Conservation (phyloP, 2,329 filamentous ascomycete genomes). For the Massarina eburnea region DNA sequence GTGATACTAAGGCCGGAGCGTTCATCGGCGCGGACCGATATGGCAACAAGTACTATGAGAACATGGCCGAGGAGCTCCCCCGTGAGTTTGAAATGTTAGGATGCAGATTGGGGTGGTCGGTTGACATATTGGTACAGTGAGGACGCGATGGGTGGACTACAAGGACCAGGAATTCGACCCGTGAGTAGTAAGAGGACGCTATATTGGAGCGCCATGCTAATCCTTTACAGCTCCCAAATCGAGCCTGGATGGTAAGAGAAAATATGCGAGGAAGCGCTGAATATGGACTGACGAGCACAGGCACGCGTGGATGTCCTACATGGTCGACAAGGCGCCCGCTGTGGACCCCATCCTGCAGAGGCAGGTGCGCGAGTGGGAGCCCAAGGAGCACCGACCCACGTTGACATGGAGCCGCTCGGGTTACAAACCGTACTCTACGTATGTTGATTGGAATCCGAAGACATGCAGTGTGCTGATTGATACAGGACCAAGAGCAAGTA, state of each 20-base stretch:
- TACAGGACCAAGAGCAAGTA: constrained; percentile 54
- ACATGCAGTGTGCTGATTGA: constrained; percentile 11
- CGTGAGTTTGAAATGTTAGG: constrained; percentile 56
- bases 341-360: constrained; percentile 72
- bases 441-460: constrained; percentile 47
- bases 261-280: background rate
- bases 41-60: constrained; percentile 98
- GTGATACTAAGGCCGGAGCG: constrained; percentile 93
- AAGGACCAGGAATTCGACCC: constrained; percentile 82
- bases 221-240: constrained; percentile 66
- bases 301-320: constrained; percentile 97
- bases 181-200: constrained; percentile 48
- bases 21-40: constrained; percentile 83
- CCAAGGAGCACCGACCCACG: constrained; percentile 71
- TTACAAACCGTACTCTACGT: constrained; percentile 96
- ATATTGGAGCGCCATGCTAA: constrained; percentile 37
- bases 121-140: constrained; percentile 58
- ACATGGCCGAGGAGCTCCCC: constrained; percentile 84
- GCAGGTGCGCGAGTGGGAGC: constrained; percentile 73
- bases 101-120: constrained; percentile 1
- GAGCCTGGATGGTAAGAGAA: constrained; percentile 77
- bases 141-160: constrained; percentile 97
- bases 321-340: constrained; percentile 81
- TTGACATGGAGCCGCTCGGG: constrained; percentile 74
- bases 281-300: constrained; percentile 36